Percentiles rank a stretch among this genome's conserved stretches.
Evolutionary conservation across 352 stramenopile species (phyloP).

Genomic region (Blastocystis sp.): DNA sequence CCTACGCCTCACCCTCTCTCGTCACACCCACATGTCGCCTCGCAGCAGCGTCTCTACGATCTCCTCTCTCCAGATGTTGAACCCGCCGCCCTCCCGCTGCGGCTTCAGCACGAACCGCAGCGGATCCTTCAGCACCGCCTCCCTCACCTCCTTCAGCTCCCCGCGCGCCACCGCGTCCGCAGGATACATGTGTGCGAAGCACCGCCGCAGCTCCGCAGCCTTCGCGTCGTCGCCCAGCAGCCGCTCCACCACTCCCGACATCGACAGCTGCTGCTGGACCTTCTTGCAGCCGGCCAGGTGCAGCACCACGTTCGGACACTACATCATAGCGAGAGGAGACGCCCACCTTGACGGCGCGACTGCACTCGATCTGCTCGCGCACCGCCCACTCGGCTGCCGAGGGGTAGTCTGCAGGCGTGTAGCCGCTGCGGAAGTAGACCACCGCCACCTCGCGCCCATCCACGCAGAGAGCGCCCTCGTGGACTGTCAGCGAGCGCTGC

Average conservation of each 20-base stretch:
- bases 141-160: constrained; percentile 63
- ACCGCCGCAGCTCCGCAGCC: constrained; percentile 68
- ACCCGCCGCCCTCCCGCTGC: constrained; percentile 89
- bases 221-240: constrained; percentile 67
- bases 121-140: constrained; percentile 63
- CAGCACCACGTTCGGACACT: constrained; percentile 86
- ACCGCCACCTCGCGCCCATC: constrained; percentile 72
- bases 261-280: constrained; percentile 85
- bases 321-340: constrained; percentile 55
- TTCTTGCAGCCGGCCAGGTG: constrained; percentile 94
- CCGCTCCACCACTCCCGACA: constrained; percentile 70
- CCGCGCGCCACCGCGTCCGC: constrained; percentile 64
- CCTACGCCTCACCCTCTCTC: neutral
- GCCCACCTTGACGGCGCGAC: constrained; percentile 76
- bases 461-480: constrained; percentile 11
- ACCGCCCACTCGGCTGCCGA: constrained; percentile 75
- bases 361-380: constrained; percentile 75
- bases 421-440: constrained; percentile 85
- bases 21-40: constrained; percentile 62
- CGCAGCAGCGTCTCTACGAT: constrained; percentile 71
- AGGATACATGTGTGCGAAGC: constrained; percentile 82
- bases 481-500: neutral
- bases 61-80: constrained; percentile 88
- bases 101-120: constrained; percentile 86
- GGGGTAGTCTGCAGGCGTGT: constrained; percentile 87